Conservation (phyloP, 192 early-diverging fungal genomes). For the Backusella westeae region DNA sequence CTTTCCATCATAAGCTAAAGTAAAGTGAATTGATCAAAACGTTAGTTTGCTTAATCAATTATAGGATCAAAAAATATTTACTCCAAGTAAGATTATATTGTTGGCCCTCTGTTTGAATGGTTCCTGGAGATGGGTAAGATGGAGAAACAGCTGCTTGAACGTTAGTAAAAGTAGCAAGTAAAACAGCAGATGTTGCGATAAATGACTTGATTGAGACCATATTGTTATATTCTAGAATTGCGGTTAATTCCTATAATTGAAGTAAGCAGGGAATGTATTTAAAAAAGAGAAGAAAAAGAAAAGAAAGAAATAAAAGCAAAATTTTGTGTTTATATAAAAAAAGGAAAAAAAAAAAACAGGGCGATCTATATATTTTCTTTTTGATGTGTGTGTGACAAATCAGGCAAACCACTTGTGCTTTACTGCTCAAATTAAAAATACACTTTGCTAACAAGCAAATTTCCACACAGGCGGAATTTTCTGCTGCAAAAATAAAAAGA, state of each 20-base stretch:
- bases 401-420: constrained; percentile 6
- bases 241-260: not conserved
- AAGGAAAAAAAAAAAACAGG: not conserved
- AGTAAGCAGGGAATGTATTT: not conserved
- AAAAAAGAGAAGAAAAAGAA: not conserved
- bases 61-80: constrained; percentile 11
- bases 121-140: constrained; percentile 26
- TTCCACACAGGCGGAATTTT: not conserved
- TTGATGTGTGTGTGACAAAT: not conserved
- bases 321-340: not conserved
- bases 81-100: constrained; percentile 25
- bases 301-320: not conserved
- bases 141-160: constrained; percentile 27
- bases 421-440: constrained; percentile 6
- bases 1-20: constrained; percentile 2
- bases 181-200: not conserved
- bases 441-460: not conserved
- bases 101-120: constrained; percentile 23
- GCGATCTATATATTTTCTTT: not conserved
- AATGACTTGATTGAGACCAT: constrained; percentile 14
- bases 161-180: constrained; percentile 14
- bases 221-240: not conserved
- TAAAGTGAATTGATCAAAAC: not conserved
- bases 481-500: not conserved
- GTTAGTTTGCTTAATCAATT: not conserved